Percentiles rank a stretch among this genome's conserved stretches.
Conservation (phyloP, 176 grass and related monocot genomes). For the Puccinellia tenuiflora region DNA sequence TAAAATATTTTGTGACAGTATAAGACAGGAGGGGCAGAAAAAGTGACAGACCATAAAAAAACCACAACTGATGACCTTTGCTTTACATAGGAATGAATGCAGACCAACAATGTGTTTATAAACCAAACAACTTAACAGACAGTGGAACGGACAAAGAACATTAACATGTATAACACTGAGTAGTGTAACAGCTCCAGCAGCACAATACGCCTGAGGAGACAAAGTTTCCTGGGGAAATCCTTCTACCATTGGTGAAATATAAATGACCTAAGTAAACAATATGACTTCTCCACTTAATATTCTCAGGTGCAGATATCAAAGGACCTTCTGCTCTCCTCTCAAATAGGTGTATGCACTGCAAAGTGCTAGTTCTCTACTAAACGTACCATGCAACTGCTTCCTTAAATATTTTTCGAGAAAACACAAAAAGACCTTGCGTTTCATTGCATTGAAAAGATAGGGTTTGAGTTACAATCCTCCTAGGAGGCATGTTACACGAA, state of each 20-base stretch:
- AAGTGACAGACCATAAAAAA: neutral
- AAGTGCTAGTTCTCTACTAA: too few relatives aligned
- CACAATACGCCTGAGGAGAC: neutral
- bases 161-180: neutral
- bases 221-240: neutral
- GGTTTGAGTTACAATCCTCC: too few relatives aligned
- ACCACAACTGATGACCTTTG: neutral
- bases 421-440: too few relatives aligned
- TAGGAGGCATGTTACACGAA: too few relatives aligned
- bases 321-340: neutral
- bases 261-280: neutral
- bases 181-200: neutral
- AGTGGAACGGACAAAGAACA: constrained; percentile 16
- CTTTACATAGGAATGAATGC: neutral
- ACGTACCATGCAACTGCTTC: too few relatives aligned
- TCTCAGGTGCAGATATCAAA: constrained; percentile 6
- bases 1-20: neutral
- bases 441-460: too few relatives aligned
- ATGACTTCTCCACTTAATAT: neutral
- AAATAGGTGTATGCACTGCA: too few relatives aligned
- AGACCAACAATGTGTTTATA: neutral
- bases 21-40: neutral
- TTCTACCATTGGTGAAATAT: neutral
- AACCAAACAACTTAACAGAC: neutral
- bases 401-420: too few relatives aligned